Evolutionary conservation across 768 basidiomycete genomes (phyloP), one percentile per base, ranked within the genome.

Genomic region (Albatrellus ellisii): DNA sequence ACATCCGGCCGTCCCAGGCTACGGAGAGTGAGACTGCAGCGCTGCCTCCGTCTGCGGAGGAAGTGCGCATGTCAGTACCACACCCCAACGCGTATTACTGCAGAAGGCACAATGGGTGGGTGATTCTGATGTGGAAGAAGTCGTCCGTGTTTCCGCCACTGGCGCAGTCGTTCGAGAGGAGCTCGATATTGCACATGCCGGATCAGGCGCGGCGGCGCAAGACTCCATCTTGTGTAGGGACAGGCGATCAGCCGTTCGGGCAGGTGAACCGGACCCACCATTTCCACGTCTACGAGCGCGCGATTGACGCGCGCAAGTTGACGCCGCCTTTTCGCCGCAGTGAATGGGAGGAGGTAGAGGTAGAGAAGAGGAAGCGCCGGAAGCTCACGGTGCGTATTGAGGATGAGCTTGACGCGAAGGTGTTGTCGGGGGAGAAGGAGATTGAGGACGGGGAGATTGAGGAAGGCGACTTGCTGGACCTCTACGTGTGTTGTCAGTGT

Each of bases 401-500:
- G 36, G 46, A 25, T 17, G 14, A n/a, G 34, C 42, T 54, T 28
- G 48, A 46, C 15, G 43, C 46, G 24, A 46, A 56, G 21, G 60
- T 61, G n/a, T 59, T 64, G 12, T 46, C 45, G 27, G 46, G 39
- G n/a, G 44, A 42, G 20, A 61, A 61, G 14, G 46, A 50, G 36
- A 59, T 54, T 45, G 60, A 61, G n/a, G 47, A 57, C 15, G 50
- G 52, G 22, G 69, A 68, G 20, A 62, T 63, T 27, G 67, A 70
- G 49, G 55, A 61, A 24, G 77, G 72, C 18, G 73, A 68, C 44
- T 57, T 82, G 22, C 62, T 89, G 31, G 84, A 89, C 57, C 66
- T 88, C 22, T 89, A 82, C 53, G 64, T 87, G 34, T 90, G 87
- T 56, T 89, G 87, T 53, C 86, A 87, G 54, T 90, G 87, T 57